These are phyloP conservation scores for Fusarium sp. DNA, from an alignment of 2,329 filamentous ascomycete genomes.

Conservation along the genomic window DNA sequence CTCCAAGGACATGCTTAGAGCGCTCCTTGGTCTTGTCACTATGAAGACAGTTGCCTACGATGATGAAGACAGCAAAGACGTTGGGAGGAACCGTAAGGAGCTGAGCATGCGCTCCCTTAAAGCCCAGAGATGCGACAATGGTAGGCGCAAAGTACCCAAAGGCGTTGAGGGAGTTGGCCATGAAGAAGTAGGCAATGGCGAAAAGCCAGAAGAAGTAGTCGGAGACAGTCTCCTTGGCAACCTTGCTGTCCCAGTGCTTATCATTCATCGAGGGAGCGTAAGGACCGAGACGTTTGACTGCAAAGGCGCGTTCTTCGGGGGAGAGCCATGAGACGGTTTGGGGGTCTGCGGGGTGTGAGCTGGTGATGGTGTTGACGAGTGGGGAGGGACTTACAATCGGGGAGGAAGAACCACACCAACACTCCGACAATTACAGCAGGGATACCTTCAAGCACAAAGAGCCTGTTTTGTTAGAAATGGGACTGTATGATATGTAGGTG, in stretches of 20 bases:
- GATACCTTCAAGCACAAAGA: constrained; percentile 68
- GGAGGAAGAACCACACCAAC: constrained; percentile 50
- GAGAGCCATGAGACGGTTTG: constrained; percentile 52
- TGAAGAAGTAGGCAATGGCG: constrained; percentile 49
- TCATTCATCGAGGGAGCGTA: constrained; percentile 52
- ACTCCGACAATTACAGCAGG: constrained; percentile 49
- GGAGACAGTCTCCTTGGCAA: constrained; percentile 50
- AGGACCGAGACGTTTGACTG: constrained; percentile 52
- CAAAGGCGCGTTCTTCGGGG: constrained; percentile 51
- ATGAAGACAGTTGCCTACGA: constrained; percentile 50
- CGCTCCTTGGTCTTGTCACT: constrained; percentile 51
- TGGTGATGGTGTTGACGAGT: accelerated
- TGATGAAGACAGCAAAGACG: constrained; percentile 53
- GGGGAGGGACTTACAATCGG: constrained; percentile 44
- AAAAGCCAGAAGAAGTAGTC: constrained; percentile 54
- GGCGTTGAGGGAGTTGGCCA: constrained; percentile 53
- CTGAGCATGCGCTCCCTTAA: constrained; percentile 51
- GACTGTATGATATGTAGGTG: accelerated
- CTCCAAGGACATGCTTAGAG: constrained; percentile 50
- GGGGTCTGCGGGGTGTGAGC: constrained; percentile 38
- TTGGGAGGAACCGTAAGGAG: constrained; percentile 55
- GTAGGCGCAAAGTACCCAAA: constrained; percentile 54
- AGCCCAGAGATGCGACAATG: constrained; percentile 53
- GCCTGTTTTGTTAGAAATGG: constrained; percentile 55
- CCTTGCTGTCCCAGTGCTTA: constrained; percentile 51